Evolutionary conservation across 768 basidiomycete genomes (phyloP), one percentile per base, ranked within the genome.

Genomic region (Postia placenta): DNA sequence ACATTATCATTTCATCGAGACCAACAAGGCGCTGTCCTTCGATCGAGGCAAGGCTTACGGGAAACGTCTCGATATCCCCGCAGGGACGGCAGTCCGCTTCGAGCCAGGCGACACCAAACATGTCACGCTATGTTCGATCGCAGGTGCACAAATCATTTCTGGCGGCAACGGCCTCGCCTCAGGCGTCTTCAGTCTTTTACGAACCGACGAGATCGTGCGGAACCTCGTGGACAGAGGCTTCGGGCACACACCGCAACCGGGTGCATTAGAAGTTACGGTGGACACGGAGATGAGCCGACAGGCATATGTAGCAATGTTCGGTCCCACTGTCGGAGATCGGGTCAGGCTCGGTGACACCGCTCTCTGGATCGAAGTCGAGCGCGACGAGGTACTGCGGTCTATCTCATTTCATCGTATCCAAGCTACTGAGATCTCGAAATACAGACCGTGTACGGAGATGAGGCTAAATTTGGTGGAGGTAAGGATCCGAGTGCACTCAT

Each of bases 381-480:
- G 78, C 25, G 95, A 99, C 57, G 74, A 76, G 67, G 87, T 87
- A 55, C 45, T 60, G 49, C 28, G 19, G 30, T 42, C 22, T 27
- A 14, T 17, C 11, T 22, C 1, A 7, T 12, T 9, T 28, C 4
- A 30, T 38, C 9, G 30, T 12, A 17, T 27, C 14, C 38, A 22
- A 25, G 11, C n/a, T 3, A 27, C 17, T 26, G 24, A 5, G 11
- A 33, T 7, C 30, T 15, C 30, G 30, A n/a, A n/a, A 7, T 40
- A 12, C 50, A 90, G 83, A 88, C 94, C 4, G 71, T 81, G 3
- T 95, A 96, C 61, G 96, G 95, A 1, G 95, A 98, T 50, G 95
- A 98, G 68, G 87, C 90, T 69, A 98, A 97, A 69, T 99, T 99
- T 59, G 96, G 96, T 6, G 95, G 93, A 60, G 95, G 92, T 83